A percentile compares a stretch with the other conserved stretches of the same genome.
phyloP scores from a whole-genome alignment of 495 filamentous ascomycete species.

The Jackrogersella minutella region DNA sequence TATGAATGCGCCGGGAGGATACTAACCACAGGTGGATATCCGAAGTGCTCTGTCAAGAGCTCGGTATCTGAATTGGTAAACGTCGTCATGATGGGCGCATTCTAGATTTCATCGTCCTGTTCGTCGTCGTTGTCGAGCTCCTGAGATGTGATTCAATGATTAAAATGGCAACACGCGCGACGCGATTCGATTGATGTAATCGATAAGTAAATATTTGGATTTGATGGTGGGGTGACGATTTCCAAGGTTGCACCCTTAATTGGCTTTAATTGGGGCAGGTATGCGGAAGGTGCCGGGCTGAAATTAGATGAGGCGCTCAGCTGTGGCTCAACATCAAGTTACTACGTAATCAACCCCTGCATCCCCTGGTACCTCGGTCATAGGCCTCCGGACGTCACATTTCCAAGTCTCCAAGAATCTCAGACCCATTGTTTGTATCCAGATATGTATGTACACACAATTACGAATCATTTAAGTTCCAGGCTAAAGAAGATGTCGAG shows the following conservation, averaged over 20 bases:
- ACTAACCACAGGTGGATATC: slow-evolving; percentile 89
- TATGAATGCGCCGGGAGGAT: slow-evolving; percentile 5
- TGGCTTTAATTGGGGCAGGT: neutral
- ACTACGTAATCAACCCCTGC: slow-evolving; percentile 4
- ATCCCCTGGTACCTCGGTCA: neutral
- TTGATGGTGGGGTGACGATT: slow-evolving; percentile 32
- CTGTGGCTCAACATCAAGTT: slow-evolving; percentile 17
- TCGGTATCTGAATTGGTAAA: slow-evolving; percentile 64
- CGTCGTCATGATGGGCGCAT: slow-evolving; percentile 56
- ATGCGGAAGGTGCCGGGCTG: neutral
- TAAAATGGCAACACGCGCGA: slow-evolving; percentile 36
- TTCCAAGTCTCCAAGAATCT: neutral
- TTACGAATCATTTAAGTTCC: slow-evolving; percentile 15
- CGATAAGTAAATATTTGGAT: slow-evolving; percentile 43
- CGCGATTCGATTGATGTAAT: slow-evolving; percentile 37
- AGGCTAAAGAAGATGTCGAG: slow-evolving; percentile 5
- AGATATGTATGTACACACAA: neutral
- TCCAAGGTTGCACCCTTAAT: neutral
- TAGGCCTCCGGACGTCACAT: neutral
- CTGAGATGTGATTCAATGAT: neutral
- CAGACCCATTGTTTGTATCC: neutral
- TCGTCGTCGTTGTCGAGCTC: neutral
- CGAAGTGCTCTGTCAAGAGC: slow-evolving; percentile 94
- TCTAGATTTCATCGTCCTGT: slow-evolving; percentile 18
- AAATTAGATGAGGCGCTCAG: slow-evolving; percentile 15